Percentiles rank a stretch among this genome's conserved stretches.
These are phyloP conservation scores for Phytophthora brassicae DNA, from an alignment of 352 stramenopile species.

Conservation along the genomic window DNA sequence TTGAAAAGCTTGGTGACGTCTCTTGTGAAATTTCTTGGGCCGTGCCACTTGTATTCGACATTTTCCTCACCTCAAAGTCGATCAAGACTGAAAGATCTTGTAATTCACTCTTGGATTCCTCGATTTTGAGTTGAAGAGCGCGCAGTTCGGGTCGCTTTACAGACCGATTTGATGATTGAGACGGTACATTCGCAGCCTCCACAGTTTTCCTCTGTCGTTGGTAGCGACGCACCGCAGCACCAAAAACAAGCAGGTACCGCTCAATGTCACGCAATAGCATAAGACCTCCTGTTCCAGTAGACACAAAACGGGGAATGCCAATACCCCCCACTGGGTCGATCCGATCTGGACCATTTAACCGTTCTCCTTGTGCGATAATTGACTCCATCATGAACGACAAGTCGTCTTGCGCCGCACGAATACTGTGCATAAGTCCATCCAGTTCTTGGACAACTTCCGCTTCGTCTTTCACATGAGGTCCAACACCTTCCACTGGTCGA, in stretches of 20 bases:
- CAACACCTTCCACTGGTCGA: conserved; percentile 14
- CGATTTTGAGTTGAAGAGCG: conserved; percentile 33
- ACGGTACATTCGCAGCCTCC: not conserved
- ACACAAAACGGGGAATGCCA: conserved; percentile 33
- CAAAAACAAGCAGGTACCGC: conserved; percentile 30
- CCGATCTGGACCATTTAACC: conserved; percentile 20
- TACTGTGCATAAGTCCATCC: conserved; percentile 19
- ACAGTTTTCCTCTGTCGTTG: conserved; percentile 18
- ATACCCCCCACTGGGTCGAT: conserved; percentile 25
- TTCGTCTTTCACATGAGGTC: conserved; percentile 27
- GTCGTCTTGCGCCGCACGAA: conserved; percentile 30
- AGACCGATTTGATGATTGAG: not conserved
- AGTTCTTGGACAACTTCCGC: conserved; percentile 33
- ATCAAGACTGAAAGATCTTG: conserved; percentile 25
- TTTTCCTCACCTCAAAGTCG: conserved; percentile 6
- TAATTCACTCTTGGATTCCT: conserved; percentile 36
- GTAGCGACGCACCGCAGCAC: conserved; percentile 36
- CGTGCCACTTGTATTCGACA: conserved; percentile 7
- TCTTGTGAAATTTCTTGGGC: not conserved
- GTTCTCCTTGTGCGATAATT: conserved; percentile 27
- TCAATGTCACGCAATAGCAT: conserved; percentile 34
- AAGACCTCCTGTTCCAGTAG: conserved; percentile 19
- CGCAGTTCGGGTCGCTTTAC: conserved; percentile 21
- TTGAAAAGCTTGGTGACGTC: not conserved
- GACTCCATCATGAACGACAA: conserved; percentile 29